Evolutionary conservation across 495 filamentous ascomycete species (phyloP), one percentile per base, ranked within the genome.

Genomic region (Hypoxylon cercidicola): DNA sequence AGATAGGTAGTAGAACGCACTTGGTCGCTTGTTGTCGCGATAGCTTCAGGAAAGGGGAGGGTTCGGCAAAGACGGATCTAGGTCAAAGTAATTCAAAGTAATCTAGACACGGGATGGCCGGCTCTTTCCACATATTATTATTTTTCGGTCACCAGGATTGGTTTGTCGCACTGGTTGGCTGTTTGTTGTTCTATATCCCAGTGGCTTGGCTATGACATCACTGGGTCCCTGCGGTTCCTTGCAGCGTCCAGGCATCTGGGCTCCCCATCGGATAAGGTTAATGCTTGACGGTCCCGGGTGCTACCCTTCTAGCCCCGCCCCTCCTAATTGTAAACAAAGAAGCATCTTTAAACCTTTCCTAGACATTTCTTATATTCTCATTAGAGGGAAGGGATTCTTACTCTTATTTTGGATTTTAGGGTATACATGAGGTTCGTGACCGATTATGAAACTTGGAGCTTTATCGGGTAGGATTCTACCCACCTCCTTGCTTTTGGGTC

Each of bases 181-280:
- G 59, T 51, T 56, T 50, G 30, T 55, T 30, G 25, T 7, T 23
- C 25, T 21, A n/a, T 4, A 41, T 45, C 39, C 53, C 64, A 18
- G 47, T 11, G 47, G 50, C 64, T 67, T 67, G 64, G 64, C 58
- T 58, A 67, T 67, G 64, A 67, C 64, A 67, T 67, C 64, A 67
- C 20, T 21, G 9, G 56, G 23, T 62, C 7, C 21, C 16, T 32
- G 21, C 45, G 44, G 64, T 67, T 45, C 64, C 64, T 66, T 67
- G 53, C 64, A 53, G 41, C 19, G 28, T 53, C 25, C 25, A 28
- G 62, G 48, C 3, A 59, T 45, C 53, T 43, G 34, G 43, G 32
- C 52, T 57, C 63, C 12, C 63, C 63, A 66, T 66, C 46, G 35
- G 61, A 61, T 60, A 66, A 61, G 52, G 51, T 61, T 66, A 57